Evolutionary conservation across 192 early-diverging fungal species (phyloP).

Genomic region (Lunasporangiospora selenospora): DNA sequence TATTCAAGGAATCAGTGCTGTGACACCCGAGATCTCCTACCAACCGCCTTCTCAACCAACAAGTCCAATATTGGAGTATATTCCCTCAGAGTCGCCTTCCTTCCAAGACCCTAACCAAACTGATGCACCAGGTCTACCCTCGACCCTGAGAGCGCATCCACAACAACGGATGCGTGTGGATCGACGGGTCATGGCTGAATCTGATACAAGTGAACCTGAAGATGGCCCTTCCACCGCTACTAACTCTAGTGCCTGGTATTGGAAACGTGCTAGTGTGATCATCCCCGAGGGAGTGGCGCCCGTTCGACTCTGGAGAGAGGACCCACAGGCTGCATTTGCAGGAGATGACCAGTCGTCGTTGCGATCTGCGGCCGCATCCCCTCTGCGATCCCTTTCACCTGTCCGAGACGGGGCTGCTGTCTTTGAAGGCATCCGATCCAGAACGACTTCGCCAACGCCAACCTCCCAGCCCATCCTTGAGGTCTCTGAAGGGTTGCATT

Average conservation of each 20-base stretch:
- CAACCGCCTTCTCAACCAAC: constrained; percentile 26
- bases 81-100: no score
- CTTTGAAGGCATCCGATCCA: constrained; percentile 19
- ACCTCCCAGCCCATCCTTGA: background rate
- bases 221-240: no score
- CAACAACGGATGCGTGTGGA: no score
- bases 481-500: background rate
- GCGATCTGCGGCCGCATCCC: background rate
- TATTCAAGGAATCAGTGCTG: no score
- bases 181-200: no score
- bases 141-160: no score
- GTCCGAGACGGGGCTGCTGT: constrained; percentile 34
- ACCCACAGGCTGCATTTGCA: background rate
- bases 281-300: constrained; percentile 3
- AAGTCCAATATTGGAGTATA: background rate
- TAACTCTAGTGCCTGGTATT: constrained; percentile 1
- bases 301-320: constrained; percentile 15
- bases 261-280: constrained; percentile 9
- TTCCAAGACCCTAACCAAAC: no score
- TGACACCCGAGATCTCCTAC: constrained; percentile 25
- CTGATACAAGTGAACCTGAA: no score
- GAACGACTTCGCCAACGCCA: background rate
- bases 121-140: no score
- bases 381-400: background rate
- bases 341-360: background rate